Conservation (phyloP, 768 basidiomycete genomes). For the Hygrocybe punicea region DNA sequence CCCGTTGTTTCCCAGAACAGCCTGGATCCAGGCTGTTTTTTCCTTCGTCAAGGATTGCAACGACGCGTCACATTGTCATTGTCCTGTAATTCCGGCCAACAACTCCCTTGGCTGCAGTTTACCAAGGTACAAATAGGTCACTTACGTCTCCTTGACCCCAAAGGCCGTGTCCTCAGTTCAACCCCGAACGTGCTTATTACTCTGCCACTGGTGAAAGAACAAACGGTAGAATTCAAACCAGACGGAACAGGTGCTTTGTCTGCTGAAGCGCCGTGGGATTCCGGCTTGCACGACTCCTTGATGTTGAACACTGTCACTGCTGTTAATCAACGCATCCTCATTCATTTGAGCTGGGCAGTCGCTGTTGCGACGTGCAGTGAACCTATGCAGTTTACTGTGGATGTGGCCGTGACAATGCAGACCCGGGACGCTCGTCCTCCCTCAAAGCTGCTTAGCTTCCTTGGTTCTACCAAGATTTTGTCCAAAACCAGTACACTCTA, state of each 20-base stretch:
- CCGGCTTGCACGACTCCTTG: constrained; percentile 81
- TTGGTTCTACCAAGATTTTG: constrained; percentile 73
- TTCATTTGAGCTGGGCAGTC: constrained; percentile 75
- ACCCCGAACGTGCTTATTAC: constrained; percentile 67
- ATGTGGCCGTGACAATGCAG: constrained; percentile 79
- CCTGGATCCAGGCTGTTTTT: constrained; percentile 82
- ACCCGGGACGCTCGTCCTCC: constrained; percentile 83
- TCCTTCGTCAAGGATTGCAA: constrained; percentile 90
- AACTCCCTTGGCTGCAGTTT: constrained; percentile 84
- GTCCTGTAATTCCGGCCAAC: constrained; percentile 83
- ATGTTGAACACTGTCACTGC: constrained; percentile 84
- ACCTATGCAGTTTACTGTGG: constrained; percentile 85
- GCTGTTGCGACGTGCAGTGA: constrained; percentile 81
- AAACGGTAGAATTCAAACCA: constrained; percentile 68
- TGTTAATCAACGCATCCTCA: constrained; percentile 69
- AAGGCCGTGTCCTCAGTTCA: constrained; percentile 78
- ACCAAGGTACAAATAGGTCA: constrained; percentile 76
- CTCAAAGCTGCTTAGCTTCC: constrained; percentile 69
- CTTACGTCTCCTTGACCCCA: constrained; percentile 78
- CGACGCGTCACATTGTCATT: constrained; percentile 73
- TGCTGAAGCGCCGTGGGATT: constrained; percentile 86
- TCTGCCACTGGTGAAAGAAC: constrained; percentile 70
- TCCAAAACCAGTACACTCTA: constrained; percentile 83
- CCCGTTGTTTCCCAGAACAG: constrained; percentile 72
- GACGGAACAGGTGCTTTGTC: constrained; percentile 77